Evolutionary conservation across 1,139 yeast species (phyloP), one percentile per base, ranked within the genome.

Genomic region (Nadsonia commutata): DNA sequence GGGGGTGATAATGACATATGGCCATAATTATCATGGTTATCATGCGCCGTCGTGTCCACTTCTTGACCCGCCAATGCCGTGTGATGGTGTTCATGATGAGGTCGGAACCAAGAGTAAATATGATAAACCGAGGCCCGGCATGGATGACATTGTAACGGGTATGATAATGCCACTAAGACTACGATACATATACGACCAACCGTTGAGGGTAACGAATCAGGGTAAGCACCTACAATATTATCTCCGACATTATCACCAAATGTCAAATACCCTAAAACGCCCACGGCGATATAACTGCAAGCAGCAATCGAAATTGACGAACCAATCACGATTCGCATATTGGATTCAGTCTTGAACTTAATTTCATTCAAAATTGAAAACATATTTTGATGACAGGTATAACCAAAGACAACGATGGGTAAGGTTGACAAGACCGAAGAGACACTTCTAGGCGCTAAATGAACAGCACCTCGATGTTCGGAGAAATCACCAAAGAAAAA

Each of bases 401-500:
- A 93, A 2, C 97, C 97, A 65, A 93, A 85, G 17, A 90, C 82
- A 46, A 90, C 76, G 51, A 90, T 81, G n/a, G 95, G 94, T 55
- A 90, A 76, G 3, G 94, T 80, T 31, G 86, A 74, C 45, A 85
- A 70, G 11, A 86, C 70, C 0, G 79, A 78, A n/a, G 74, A 63
- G 19, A 70, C 49, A 23, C 74, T 71, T 20, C 76, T 70, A 1
- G 94, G 85, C 31, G 58, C 53, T 46, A 73, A 60, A 54, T 74
- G 63, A 33, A 84, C 57, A 2, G 70, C 67, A 1, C 94, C 94
- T 36, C 68, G 61, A 17, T 67, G 57, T 3, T 62, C 60, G 1
- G 62, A 48, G 2, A 75, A 67, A 44, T 77, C 75, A 11, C 60
- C 56, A 9, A 59, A 45, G 22, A 78, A 53, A 50, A 71, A 81